phyloP scores from a whole-genome alignment of 2,329 filamentous ascomycete genomes.

The Pseudopyricularia cyperi region DNA sequence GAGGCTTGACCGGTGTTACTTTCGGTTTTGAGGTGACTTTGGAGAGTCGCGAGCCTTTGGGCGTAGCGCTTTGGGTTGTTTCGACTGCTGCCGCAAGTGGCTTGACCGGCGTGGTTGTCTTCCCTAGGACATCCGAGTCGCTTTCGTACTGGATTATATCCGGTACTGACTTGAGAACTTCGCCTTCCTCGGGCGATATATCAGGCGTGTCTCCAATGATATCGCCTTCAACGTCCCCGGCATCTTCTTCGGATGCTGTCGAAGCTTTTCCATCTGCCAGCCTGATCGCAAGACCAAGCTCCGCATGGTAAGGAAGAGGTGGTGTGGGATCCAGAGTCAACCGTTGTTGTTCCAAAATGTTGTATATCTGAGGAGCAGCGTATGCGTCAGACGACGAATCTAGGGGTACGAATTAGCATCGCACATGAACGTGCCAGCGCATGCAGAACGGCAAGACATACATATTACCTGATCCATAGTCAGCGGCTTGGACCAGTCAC shows the following conservation, averaged over 20 bases:
- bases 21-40: constrained; percentile 4
- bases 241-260: constrained; percentile 15
- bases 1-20: constrained; percentile 4
- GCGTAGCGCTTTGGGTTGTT: constrained; percentile 2
- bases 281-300: constrained; percentile 51
- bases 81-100: neutral
- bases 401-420: constrained; percentile 21
- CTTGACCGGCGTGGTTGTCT: constrained; percentile 2
- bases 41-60: constrained; percentile 1
- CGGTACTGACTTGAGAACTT: constrained; percentile 8
- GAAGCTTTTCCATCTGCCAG: constrained; percentile 28
- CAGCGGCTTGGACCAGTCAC: constrained; percentile 60
- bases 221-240: constrained; percentile 13
- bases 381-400: constrained; percentile 78
- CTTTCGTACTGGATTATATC: constrained; percentile 14
- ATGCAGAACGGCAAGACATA: constrained; percentile 29
- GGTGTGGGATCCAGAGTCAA: constrained; percentile 55
- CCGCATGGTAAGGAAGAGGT: constrained; percentile 54
- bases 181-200: constrained; percentile 3
- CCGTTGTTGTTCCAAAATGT: constrained; percentile 57
- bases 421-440: neutral
- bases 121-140: constrained; percentile 6
- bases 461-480: constrained; percentile 52
- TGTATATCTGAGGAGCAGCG: constrained; percentile 60
- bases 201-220: constrained; percentile 4